Percentiles rank a stretch among this genome's conserved stretches.
phyloP scores from a whole-genome alignment of 192 early-diverging fungal genomes.

The Linnemannia zychae region DNA sequence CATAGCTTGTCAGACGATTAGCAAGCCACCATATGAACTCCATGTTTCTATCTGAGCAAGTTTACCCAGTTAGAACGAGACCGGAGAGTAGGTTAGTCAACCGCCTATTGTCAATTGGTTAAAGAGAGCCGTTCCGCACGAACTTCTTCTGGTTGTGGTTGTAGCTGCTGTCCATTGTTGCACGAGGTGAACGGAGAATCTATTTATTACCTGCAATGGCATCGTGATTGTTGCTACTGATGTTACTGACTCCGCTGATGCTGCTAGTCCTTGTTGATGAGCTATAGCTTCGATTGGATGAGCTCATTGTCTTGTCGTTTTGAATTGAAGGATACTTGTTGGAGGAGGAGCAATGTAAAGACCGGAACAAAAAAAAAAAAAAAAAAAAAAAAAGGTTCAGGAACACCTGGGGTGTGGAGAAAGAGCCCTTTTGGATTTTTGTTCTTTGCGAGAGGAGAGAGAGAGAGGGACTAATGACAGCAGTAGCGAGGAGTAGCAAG shows the following conservation, averaged over 20 bases:
- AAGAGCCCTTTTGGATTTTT: background rate
- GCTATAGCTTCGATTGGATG: slow-evolving; percentile 39
- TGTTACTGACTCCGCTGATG: slow-evolving; percentile 22
- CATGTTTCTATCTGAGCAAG: slow-evolving; percentile 37
- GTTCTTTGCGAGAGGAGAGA: background rate
- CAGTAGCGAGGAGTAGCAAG: too few species aligned
- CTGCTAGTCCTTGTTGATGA: slow-evolving; percentile 48
- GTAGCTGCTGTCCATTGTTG: background rate
- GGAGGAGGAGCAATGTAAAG: background rate
- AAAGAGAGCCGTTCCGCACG: too few species aligned
- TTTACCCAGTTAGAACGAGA: background rate
- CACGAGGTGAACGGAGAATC: slow-evolving; percentile 9
- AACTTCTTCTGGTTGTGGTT: background rate
- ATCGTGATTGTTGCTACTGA: slow-evolving; percentile 22
- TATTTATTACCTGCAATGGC: slow-evolving; percentile 24
- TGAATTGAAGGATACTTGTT: background rate
- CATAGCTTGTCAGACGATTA: slow-evolving; percentile 63
- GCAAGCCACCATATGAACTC: slow-evolving; percentile 60
- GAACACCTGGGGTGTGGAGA: background rate
- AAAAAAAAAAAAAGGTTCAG: background rate
- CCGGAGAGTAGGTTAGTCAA: too few species aligned
- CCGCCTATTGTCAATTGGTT: too few species aligned
- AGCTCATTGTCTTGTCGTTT: slow-evolving; percentile 15
- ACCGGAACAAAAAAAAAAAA: background rate
- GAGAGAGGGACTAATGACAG: background rate